Evolutionary conservation across 345 rosid species (phyloP).

Genomic region (Sisymbrium altissimum): DNA sequence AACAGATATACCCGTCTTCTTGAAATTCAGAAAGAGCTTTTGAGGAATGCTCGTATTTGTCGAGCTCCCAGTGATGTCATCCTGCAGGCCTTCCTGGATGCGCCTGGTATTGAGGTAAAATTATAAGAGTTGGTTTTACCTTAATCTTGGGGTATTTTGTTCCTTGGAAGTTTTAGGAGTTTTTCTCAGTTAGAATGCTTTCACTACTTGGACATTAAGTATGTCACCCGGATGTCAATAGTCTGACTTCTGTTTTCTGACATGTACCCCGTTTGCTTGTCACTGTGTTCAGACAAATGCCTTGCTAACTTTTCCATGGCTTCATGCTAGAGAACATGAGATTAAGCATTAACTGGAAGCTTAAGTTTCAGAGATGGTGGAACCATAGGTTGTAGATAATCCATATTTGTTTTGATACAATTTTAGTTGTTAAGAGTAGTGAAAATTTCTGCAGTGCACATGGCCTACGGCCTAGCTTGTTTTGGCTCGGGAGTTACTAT

Average conservation of each 20-base stretch:
- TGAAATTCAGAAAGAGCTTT: slow-evolving; percentile 88
- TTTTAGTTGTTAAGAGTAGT: neutral
- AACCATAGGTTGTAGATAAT: neutral
- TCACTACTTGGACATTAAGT: neutral
- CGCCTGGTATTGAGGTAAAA: slow-evolving; percentile 45
- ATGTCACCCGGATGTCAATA: neutral
- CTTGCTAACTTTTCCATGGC: neutral
- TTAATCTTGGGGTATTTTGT: neutral
- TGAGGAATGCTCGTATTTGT: slow-evolving; percentile 60
- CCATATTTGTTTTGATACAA: neutral
- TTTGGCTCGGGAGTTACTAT: slow-evolving; percentile 6
- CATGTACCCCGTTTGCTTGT: neutral
- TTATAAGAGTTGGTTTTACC: slow-evolving; percentile 36
- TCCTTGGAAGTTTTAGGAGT: neutral
- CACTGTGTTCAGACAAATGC: neutral
- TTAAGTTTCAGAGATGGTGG: neutral
- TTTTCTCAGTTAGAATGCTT: neutral
- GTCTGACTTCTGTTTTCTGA: neutral
- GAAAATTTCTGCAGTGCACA: neutral
- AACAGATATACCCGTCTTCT: slow-evolving; percentile 87
- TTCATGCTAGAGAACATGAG: neutral
- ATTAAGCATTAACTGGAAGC: neutral
- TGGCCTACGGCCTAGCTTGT: slow-evolving; percentile 2
- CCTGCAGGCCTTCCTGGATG: slow-evolving; percentile 56
- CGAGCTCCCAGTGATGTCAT: slow-evolving; percentile 65